Percentiles rank a stretch among this genome's conserved stretches.
Evolutionary conservation across 768 basidiomycete species (phyloP).

Genomic region (Pholiota conissans): DNA sequence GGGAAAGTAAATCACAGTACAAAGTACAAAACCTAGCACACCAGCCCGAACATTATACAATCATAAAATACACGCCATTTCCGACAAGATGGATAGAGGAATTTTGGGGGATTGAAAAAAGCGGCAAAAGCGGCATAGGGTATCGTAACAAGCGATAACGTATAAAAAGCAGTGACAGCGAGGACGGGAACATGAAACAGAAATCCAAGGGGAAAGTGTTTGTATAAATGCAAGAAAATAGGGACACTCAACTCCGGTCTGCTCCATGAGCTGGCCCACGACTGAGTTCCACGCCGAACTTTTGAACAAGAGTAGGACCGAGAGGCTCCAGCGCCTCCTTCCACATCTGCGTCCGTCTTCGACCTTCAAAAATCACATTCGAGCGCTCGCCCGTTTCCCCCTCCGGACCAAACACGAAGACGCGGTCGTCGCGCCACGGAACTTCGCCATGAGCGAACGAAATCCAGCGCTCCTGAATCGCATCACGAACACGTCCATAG

Average conservation of each 20-base stretch:
- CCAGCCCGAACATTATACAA: too few relatives aligned
- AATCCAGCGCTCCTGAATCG: constrained; percentile 75
- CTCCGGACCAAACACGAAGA: constrained; percentile 81
- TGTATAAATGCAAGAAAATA: neutral
- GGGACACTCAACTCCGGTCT: constrained; percentile 6
- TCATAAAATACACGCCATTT: too few relatives aligned
- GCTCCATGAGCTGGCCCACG: constrained; percentile 51
- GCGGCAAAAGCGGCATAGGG: too few relatives aligned
- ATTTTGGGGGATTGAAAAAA: too few relatives aligned
- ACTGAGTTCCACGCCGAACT: constrained; percentile 72
- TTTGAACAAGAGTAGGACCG: constrained; percentile 66
- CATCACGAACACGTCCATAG: constrained; percentile 65
- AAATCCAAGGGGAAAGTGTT: too few relatives aligned
- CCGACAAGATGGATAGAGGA: too few relatives aligned
- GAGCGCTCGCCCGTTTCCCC: constrained; percentile 79
- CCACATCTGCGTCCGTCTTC: constrained; percentile 63
- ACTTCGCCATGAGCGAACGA: constrained; percentile 71
- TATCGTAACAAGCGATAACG: too few relatives aligned
- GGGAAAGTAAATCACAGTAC: too few relatives aligned
- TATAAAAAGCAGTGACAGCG: too few relatives aligned
- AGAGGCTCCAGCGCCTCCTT: constrained; percentile 66
- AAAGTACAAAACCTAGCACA: too few relatives aligned
- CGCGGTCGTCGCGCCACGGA: constrained; percentile 65
- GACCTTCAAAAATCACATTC: constrained; percentile 60
- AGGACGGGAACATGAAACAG: too few relatives aligned